Evolutionary conservation across 352 stramenopile genomes (phyloP), one percentile per base, ranked within the genome.

Genomic region (Blastocystis sp.): DNA sequence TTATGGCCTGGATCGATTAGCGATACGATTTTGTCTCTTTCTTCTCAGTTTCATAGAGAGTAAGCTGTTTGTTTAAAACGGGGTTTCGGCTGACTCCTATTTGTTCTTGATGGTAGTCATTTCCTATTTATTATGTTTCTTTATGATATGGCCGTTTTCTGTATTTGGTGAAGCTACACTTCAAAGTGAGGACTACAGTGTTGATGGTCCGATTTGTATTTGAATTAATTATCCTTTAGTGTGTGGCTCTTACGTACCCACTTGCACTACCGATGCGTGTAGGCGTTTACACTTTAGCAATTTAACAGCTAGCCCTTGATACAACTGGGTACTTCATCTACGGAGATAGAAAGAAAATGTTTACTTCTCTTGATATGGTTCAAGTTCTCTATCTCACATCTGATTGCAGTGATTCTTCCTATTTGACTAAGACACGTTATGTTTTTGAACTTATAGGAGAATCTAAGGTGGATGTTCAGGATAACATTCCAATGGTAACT

Each of bases 21-120:
- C 22, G 73, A 84, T 44, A 66, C 30, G 11, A 84, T 84, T 48
- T 27, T 84, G 19, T 62, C 56, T 62, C 27, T 62, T 17, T 62
- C 56, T 33, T 33, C 56, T 62, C 56, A n/a, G 19, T n/a, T 62
- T 62, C 56, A 62, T 33, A 33, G 27, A 13, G 19, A 33, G 6
- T 33, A 33, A 33, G 2, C 3, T 62, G 13, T 62, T 15, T 33
- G 19, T 33, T 62, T 33, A 3, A 3, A 15, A 62, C 13, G 56
- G 56, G 19, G 51, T 58, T 62, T 62, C 13, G 56, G 56, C 15
- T 33, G 19, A 13, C 40, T 48, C 40, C 40, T 48, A 48, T 48
- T 48, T 2, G 40, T 9, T 48, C 40, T 9, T 2, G 3, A 48
- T 2, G 9, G 40, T 9, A 48, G 40, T 48, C 40, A 58, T 58